phyloP scores from a whole-genome alignment of 139 green algal species.

The Volvox africanus region DNA sequence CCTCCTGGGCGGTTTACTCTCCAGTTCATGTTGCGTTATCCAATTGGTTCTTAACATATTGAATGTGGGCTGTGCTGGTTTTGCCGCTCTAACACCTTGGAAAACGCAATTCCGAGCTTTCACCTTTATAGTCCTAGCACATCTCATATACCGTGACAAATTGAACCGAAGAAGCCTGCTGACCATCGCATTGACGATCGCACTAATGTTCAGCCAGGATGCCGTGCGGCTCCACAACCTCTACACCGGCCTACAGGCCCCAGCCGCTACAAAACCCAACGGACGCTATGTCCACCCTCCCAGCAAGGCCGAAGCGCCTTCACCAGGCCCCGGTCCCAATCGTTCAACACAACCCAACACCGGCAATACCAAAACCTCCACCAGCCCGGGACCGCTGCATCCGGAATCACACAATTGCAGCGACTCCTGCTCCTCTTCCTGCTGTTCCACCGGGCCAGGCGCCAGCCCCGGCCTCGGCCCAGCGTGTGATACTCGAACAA shows the following conservation, averaged over 20 bases:
- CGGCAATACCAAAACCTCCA: no score
- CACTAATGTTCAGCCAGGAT: constrained; percentile 44
- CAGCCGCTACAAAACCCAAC: no score
- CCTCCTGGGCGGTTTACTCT: neutral
- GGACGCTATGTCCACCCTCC: no score
- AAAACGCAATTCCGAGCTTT: neutral
- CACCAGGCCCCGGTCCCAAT: no score
- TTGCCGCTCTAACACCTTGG: constrained; percentile 42
- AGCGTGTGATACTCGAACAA: no score
- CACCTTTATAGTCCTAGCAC: neutral
- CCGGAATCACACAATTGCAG: no score
- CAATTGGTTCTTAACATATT: constrained; percentile 48
- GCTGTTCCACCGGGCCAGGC: neutral
- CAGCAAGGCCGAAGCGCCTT: no score
- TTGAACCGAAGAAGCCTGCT: constrained; percentile 34
- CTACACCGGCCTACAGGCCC: no score
- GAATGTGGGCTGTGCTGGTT: constrained; percentile 47
- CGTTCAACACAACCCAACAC: no score
- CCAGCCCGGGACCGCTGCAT: no score
- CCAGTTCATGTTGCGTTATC: constrained; percentile 44
- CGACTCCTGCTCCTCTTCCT: neutral
- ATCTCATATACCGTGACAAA: constrained; percentile 19
- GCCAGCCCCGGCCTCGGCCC: neutral
- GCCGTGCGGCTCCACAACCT: constrained; percentile 28
- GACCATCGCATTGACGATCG: neutral